A percentile compares a stretch with the other conserved stretches of the same genome.
Conservation (phyloP, 305 asterid species). For the Fraxinus dipetala region DNA sequence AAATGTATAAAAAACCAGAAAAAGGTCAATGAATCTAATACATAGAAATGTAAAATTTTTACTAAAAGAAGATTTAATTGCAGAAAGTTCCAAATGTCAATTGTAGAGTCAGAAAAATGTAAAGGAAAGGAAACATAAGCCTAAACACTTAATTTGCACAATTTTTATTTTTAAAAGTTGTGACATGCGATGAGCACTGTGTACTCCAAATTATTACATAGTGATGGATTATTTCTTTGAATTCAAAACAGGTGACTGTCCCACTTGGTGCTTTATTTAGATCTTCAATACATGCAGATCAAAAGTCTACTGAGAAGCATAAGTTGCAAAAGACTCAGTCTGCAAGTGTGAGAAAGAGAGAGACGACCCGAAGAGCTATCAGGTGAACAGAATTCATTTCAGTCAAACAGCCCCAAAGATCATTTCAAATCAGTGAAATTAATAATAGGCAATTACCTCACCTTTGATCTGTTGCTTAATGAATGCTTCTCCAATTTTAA, state of each 20-base stretch:
- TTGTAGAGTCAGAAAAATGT: background rate
- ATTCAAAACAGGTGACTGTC: background rate
- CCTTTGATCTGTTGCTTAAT: constrained; percentile 71
- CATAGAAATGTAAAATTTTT: constrained; percentile 5
- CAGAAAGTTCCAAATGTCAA: background rate
- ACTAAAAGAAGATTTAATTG: background rate
- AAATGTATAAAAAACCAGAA: constrained; percentile 18
- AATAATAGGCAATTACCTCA: constrained; percentile 17
- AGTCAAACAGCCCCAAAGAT: constrained; percentile 11
- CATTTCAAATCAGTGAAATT: constrained; percentile 11
- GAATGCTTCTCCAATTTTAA: constrained; percentile 84
- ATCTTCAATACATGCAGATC: background rate
- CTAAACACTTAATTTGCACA: constrained; percentile 1
- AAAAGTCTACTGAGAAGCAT: background rate
- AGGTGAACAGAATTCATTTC: background rate
- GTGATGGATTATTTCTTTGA: background rate
- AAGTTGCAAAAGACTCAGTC: background rate
- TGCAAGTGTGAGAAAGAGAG: background rate
- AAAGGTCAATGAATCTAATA: constrained; percentile 18
- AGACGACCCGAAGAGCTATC: background rate
- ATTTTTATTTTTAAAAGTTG: background rate
- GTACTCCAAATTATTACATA: background rate
- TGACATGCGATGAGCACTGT: background rate
- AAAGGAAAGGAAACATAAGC: background rate
- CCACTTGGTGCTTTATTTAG: background rate